Evolutionary conservation across 352 stramenopile genomes (phyloP), one percentile per base, ranked within the genome.

Genomic region (Globisporangium canariense): DNA sequence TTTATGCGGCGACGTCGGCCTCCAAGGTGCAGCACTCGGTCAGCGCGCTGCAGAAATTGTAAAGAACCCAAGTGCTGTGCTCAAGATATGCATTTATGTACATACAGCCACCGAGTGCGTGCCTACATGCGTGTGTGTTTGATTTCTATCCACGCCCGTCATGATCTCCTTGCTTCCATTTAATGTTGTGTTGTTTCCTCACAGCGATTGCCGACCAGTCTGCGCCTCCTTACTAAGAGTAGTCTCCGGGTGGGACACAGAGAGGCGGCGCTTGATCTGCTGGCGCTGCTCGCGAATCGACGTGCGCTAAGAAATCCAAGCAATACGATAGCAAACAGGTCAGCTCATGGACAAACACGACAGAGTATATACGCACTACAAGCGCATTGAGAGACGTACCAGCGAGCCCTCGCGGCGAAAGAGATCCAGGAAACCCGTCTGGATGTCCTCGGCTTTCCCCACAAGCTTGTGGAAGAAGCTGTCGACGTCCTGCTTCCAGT

Each of bases 401-500:
- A 93, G 74, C 22, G 69, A 77, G 32, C 82, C 85, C 69, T 93
- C 85, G 56, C 86, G 85, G 66, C 78, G 87, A 59, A 93, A 93
- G 49, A 91, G 70, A 40, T 93, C 82, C 52, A 91, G 66, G 54
- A 93, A 91, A 22, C 69, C 73, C 62, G 88, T 77, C 70, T 93
- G 85, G 71, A 91, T 87, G 55, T 93, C 82, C 53, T 93, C 85
- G 28, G 82, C 82, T 68, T 90, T 91, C 83, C 80, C 66, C 76
- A 84, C n/a, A n/a, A n/a, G n/a, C 70, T 91, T 91, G 74, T 93
- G 85, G 43, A 91, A 70, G 49, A 91, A 81, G 18, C 67, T 73
- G 60, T 95, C 84, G 22, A 91, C 86, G 41, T 92, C 80, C 59
- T 91, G 76, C 69, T 89, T n/a, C n/a, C n/a, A n/a, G n/a, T n/a